Base-by-base conservation (phyloP, 345 rosid species). In the Acer yangbiense region DNA sequence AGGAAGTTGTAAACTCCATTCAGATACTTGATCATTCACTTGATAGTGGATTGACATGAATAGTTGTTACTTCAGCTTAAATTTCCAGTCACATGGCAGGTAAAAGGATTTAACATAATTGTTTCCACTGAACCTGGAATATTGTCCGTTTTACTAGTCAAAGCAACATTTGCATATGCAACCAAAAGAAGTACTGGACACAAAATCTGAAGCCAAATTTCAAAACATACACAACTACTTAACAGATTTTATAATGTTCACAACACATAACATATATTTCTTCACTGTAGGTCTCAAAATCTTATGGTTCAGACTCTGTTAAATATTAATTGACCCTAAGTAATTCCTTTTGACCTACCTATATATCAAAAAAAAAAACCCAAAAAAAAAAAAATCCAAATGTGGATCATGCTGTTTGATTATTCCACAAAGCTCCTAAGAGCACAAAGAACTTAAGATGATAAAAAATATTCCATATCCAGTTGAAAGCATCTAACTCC, bases 1-100 rank as follows among this genome's bases (percentile, higher is more conserved):
- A 48, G 32, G 73, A 48, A 50, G 73, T 23, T 65, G 73, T 20
- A 23, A 70, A 70, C 21, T 41, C 54, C 29, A 18, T 14, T 48
- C 41, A 21, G 35, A 70, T 14, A 50, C 41, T 48, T 69, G 61
- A 32, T 32, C 69, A 65, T 7, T 18, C 8, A 65, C 23, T 27
- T 32, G 44, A 65, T 35, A 10, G 39, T 13, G 18, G 20, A 65
- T 17, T 27, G 9, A 25, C n/a, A 27, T 32, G 43, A 65, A 65
- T 65, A 29, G 8, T 65, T 20, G 66, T 62, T 62, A 21, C 27
- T 62, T 23, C 35, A 2, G 11, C 27, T 20, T 8, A 23, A 62
- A 23, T 62, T 20, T 60, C 65, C 20, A 3, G 12, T 13, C 57
- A 69, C 6, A 5, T 0, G 69, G 48, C 46, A 67, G 9, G 9